phyloP scores from a whole-genome alignment of 2,329 filamentous ascomycete species.

The Arachnomyces sp. region DNA sequence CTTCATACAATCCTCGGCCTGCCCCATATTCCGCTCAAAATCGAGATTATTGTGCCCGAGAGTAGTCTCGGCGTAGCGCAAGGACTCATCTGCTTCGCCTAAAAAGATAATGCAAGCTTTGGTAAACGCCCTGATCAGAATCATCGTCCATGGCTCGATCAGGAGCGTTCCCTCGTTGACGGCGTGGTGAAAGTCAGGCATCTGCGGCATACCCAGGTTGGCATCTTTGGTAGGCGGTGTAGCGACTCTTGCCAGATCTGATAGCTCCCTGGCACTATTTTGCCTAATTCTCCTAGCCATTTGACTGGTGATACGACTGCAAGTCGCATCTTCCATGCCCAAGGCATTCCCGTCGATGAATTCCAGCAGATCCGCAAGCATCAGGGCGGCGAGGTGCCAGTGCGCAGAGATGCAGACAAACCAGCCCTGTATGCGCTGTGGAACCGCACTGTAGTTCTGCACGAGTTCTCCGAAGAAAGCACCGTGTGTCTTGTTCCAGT shows the following conservation, averaged over 20 bases:
- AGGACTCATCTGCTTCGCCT: conserved; percentile 24
- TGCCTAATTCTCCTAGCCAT: no score
- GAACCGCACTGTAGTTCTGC: conserved; percentile 43
- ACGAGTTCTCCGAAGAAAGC: conserved; percentile 48
- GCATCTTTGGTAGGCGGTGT: no score
- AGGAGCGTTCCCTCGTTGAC: conserved; percentile 50
- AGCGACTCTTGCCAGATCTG: no score
- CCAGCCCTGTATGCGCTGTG: conserved; percentile 52
- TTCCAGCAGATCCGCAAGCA: conserved; percentile 49
- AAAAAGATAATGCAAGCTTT: conserved; percentile 40
- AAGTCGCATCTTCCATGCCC: conserved; percentile 7
- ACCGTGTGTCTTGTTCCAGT: conserved; percentile 49
- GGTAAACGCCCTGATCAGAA: conserved; percentile 48
- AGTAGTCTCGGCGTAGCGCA: conserved; percentile 16
- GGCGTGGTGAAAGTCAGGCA: conserved; percentile 45
- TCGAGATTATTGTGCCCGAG: conserved; percentile 8
- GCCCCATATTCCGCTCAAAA: conserved; percentile 24
- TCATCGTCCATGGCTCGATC: conserved; percentile 54
- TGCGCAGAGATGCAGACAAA: conserved; percentile 52
- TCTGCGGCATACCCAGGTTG: no score
- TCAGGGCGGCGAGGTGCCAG: conserved; percentile 50
- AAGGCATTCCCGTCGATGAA: conserved; percentile 37
- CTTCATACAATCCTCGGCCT: conserved; percentile 44
- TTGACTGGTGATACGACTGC: no score
- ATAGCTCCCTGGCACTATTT: no score